phyloP scores from a whole-genome alignment of 2,329 filamentous ascomycete species.

The Colletotrichum chlorophyti region DNA sequence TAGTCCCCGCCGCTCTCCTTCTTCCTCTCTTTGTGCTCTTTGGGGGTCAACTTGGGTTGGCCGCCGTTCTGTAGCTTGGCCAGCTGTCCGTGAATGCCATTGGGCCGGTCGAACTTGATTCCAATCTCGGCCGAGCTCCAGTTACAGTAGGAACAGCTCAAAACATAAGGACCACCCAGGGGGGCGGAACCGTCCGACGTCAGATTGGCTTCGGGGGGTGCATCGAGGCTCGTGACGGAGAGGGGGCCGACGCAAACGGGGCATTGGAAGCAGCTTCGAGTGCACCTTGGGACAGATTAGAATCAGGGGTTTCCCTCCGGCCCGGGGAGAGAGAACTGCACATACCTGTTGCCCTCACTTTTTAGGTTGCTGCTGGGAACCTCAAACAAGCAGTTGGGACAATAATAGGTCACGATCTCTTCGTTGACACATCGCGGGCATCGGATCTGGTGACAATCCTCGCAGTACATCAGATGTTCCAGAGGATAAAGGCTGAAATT shows the following conservation, averaged over 20 bases:
- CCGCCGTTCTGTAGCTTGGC: constrained; percentile 72
- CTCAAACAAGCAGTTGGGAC: constrained; percentile 94
- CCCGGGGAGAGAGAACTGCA: constrained; percentile 10
- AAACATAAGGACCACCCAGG: constrained; percentile 67
- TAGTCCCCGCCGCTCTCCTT: constrained; percentile 56
- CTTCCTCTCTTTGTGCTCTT: constrained; percentile 58
- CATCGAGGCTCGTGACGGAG: constrained; percentile 74
- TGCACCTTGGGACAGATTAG: constrained; percentile 66
- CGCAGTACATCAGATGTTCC: constrained; percentile 94
- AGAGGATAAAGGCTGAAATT: constrained; percentile 94
- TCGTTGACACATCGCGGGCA: constrained; percentile 92
- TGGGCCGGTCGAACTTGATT: constrained; percentile 88
- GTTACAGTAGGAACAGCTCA: constrained; percentile 89
- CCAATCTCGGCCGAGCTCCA: constrained; percentile 92
- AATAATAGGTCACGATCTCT: constrained; percentile 95
- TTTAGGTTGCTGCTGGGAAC: constrained; percentile 92
- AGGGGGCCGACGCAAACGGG: constrained; percentile 86
- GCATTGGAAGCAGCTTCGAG: constrained; percentile 94
- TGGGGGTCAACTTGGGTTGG: constrained; percentile 54
- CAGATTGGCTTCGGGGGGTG: constrained; percentile 51
- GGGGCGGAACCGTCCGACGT: constrained; percentile 48
- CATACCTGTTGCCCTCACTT: constrained; percentile 89
- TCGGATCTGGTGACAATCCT: constrained; percentile 95
- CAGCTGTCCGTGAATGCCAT: constrained; percentile 83
- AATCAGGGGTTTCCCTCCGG: not conserved